Conservation (phyloP, 345 rosid species). For the Euclidium syriacum region DNA sequence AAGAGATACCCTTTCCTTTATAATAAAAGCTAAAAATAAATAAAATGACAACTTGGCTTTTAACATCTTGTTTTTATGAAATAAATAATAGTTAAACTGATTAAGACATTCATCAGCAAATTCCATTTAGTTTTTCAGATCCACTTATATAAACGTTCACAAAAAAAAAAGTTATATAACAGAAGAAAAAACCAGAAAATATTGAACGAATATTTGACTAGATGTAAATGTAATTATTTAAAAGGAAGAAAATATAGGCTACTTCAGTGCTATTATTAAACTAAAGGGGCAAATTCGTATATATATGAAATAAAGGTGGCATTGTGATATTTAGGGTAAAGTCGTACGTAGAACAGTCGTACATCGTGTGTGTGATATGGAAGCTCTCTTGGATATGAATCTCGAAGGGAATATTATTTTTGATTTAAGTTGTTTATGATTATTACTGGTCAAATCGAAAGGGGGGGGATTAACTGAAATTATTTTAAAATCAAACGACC, state of each 20-base stretch:
- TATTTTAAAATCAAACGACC: neutral
- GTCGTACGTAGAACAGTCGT: slow-evolving; percentile 17
- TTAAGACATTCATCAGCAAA: neutral
- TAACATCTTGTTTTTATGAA: neutral
- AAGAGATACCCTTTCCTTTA: neutral
- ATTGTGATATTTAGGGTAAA: neutral
- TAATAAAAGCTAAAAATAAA: too few species aligned
- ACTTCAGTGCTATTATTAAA: neutral
- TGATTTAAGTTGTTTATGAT: neutral
- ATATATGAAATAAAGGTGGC: neutral
- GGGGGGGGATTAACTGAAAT: neutral
- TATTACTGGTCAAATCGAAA: slow-evolving; percentile 24
- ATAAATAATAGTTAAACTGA: neutral
- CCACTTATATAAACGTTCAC: neutral
- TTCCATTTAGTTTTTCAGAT: neutral
- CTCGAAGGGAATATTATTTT: slow-evolving; percentile 24
- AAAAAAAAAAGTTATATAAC: neutral
- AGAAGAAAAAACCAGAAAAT: neutral
- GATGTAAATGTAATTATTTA: neutral
- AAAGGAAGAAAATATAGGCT: neutral
- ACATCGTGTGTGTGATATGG: slow-evolving; percentile 23
- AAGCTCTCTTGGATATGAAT: slow-evolving; percentile 23
- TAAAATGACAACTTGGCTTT: neutral
- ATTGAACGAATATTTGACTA: neutral
- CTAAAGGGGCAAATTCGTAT: neutral